Base-by-base conservation (phyloP, 2,329 filamentous ascomycete genomes). In the Leptographium wingfieldii region DNA sequence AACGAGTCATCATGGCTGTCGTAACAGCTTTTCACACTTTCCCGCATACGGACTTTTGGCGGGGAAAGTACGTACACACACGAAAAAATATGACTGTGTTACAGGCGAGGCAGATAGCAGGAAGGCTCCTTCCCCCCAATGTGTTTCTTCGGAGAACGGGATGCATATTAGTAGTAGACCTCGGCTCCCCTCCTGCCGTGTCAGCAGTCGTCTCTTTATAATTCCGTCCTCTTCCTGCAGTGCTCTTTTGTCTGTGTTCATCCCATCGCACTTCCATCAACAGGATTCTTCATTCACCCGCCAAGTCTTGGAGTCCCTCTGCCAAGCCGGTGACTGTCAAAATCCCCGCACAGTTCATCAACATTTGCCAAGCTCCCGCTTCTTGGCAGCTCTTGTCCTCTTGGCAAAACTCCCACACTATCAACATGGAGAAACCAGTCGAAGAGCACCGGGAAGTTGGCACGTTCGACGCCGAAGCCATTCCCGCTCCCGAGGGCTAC, bases 361-460 rank as follows among this genome's bases (percentile, higher is more conserved):
- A 16, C 16, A 19, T 19, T 5, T 19, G 14, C 38, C 38, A 46
- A 46, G 43, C 43, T 19, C 19, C 22, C 40, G 40, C 19, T 19
- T 43, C 14, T 43, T 43, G 40, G 40, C 40, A 43, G 40, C 40
- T 19, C 38, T 40, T 40, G 43, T n/a, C 19, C 19, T 46, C 43
- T 46, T 46, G 43, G 43, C 43, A 46, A 7, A 9, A 1, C 5
- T 27, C 5, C n/a, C 27, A 10, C 3, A 9, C 19, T 19, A 31
- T 5, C 22, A n/a, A 40, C 19, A 63, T 63, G 60, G 53, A 63
- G 2, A 61, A 63, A 16, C 55, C 59, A 3, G 40, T 16, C 19
- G 59, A 56, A 2, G n/a, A 51, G 12, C 60, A 46, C 5, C 33
- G 51, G 25, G 61, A 63, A 29, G 22, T 59, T 14, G 49, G 33